Evolutionary conservation across 2,329 filamentous ascomycete genomes (phyloP).

Genomic region (Aspergillus sp.): DNA sequence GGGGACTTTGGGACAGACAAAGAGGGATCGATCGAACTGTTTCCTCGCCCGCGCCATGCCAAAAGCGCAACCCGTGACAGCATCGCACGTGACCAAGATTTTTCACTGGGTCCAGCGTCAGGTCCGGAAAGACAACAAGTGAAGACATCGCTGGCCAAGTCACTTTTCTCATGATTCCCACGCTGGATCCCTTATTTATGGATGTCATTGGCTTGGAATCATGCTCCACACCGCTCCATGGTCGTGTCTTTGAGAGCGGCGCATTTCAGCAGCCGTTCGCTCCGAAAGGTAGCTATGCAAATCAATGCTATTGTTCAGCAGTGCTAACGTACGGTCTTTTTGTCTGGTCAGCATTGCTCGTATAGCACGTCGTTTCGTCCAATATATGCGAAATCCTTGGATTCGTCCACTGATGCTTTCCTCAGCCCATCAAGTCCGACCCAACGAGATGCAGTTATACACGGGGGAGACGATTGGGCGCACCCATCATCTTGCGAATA

Average conservation of each 20-base stretch:
- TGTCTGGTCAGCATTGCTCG: constrained; percentile 7
- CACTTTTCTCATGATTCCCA: background rate
- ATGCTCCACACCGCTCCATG: constrained; percentile 39
- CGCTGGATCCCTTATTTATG: constrained; percentile 36
- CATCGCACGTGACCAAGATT: constrained; percentile 31
- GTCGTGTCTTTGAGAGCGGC: constrained; percentile 36
- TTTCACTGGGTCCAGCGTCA: constrained; percentile 18
- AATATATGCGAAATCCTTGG: constrained; percentile 3
- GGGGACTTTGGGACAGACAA: constrained; percentile 20
- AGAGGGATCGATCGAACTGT: constrained; percentile 22
- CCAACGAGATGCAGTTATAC: background rate
- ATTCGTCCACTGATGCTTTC: constrained; percentile 6
- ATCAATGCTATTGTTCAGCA: background rate
- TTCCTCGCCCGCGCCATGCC: constrained; percentile 31
- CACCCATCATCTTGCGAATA: constrained; percentile 10
- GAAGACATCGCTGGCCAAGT: background rate
- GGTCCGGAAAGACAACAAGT: constrained; percentile 1
- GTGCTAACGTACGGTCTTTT: background rate
- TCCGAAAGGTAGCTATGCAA: constrained; percentile 25
- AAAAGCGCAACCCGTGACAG: constrained; percentile 34
- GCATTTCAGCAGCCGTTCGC: constrained; percentile 26
- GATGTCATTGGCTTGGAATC: constrained; percentile 44
- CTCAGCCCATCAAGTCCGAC: background rate
- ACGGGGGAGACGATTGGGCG: constrained; percentile 1
- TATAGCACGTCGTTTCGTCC: constrained; percentile 6